Evolutionary conservation across 257 asterid genomes (phyloP), one percentile per base, ranked within the genome.

Genomic region (Coffea canephora): DNA sequence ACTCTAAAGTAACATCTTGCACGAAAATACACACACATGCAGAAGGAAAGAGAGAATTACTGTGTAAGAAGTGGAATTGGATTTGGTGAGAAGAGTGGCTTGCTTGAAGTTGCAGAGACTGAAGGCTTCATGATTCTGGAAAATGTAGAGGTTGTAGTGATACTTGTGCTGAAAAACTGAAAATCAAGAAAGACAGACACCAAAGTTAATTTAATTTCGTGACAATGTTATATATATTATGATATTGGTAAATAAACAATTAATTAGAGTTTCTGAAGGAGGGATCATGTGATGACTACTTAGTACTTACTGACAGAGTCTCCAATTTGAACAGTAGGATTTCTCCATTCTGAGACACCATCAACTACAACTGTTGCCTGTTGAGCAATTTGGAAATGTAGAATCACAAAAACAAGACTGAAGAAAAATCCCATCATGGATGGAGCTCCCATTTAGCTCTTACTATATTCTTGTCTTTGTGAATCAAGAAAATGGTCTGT

Each of bases 241-340:
- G 9, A 55, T 46, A 65, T 13, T 23, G 31, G 12, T 68, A 15
- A 67, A 31, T 10, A 19, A 25, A 70, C 3, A 62, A 18, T 48
- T 75, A 52, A 18, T 48, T 78, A 52, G 9, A 48, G 13, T 11
- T 52, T 66, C 18, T 57, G 65, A 36, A 45, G 48, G 31, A 79
- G 77, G 21, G 66, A 13, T 36, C 7, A 0, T 61, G 71, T 46
- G 61, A 23, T 71, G 11, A 61, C 50, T 9, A 86, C 95, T 92
- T 89, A 95, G 98, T 84, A 88, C 95, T 92, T 89, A 95, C 99
- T 84, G 85, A 95, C 95, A 82, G 92, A 82, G 78, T 93, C 98
- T 68, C 94, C 97, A 34, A 93, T 85, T 74, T 90, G 94, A 79
- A 90, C 88, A 54, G 76, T 86, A 73, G 98, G 96, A 31, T 95